Conservation (phyloP, 257 asterid species). For the Salvia rosmarinus region DNA sequence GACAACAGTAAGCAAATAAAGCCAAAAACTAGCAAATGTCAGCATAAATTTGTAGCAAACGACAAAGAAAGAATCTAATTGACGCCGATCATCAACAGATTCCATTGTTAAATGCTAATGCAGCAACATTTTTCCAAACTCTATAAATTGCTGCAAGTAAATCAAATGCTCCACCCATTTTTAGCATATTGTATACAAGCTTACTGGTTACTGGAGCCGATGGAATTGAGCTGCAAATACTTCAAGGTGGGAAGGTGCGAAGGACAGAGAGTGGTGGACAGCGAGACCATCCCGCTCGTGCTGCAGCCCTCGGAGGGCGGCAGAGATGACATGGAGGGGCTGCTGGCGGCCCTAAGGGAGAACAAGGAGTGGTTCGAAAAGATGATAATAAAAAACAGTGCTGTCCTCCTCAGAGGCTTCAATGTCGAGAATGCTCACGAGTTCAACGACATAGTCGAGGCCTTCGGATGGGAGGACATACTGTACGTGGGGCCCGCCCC, state of each 20-base stretch:
- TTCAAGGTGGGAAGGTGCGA: conserved; percentile 82
- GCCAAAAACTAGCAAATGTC: conserved; percentile 2
- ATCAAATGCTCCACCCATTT: background rate
- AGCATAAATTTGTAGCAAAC: conserved; percentile 11
- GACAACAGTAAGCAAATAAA: conserved; percentile 13
- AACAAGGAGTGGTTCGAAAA: conserved; percentile 78
- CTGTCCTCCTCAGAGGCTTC: conserved; percentile 68
- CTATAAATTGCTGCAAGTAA: conserved; percentile 21
- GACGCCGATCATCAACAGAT: too few relatives aligned
- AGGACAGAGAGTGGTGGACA: conserved; percentile 72
- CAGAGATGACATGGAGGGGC: conserved; percentile 37
- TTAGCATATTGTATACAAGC: background rate
- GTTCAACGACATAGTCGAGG: conserved; percentile 72
- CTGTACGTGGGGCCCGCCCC: conserved; percentile 89
- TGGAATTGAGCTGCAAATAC: conserved; percentile 63
- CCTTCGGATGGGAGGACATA: conserved; percentile 74
- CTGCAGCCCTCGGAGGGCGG: conserved; percentile 42
- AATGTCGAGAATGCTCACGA: conserved; percentile 59
- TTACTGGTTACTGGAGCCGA: conserved; percentile 4
- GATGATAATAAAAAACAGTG: conserved; percentile 73
- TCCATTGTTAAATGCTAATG: background rate
- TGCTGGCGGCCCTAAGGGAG: conserved; percentile 42
- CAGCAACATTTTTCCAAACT: background rate
- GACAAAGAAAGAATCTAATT: conserved; percentile 25
- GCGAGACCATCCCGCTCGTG: conserved; percentile 73